Conservation (phyloP, 768 basidiomycete genomes). For the Pleurotus ostreatus region DNA sequence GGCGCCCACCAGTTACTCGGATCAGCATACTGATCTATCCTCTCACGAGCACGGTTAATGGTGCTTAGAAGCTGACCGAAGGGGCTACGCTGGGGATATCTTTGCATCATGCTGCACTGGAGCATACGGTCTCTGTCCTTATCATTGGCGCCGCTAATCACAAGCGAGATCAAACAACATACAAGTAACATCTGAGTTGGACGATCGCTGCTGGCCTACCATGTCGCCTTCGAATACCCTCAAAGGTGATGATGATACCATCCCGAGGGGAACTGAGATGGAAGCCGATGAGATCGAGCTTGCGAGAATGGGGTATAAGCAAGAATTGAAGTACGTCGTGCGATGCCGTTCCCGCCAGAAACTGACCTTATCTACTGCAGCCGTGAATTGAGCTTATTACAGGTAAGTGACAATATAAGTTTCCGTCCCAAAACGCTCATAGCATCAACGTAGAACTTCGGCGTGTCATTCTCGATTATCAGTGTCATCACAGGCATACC, state of each 20-base stretch:
- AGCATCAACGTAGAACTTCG: constrained; percentile 51
- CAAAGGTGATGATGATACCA: constrained; percentile 6
- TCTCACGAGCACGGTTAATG: too few species aligned
- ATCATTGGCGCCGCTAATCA: constrained; percentile 6
- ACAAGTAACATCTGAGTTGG: background rate
- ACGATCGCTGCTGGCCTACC: background rate
- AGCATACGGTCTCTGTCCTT: background rate
- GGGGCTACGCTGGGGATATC: background rate
- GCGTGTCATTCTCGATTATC: constrained; percentile 74
- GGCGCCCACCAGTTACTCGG: too few species aligned
- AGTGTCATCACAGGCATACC: constrained; percentile 71
- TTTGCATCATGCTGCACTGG: background rate
- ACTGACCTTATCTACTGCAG: constrained; percentile 24
- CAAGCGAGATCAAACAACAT: background rate
- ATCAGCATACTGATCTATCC: too few species aligned
- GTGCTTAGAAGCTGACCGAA: background rate
- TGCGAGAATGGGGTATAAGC: constrained; percentile 70
- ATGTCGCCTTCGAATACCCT: constrained; percentile 7
- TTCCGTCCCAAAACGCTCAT: background rate
- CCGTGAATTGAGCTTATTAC: constrained; percentile 59
- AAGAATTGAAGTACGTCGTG: constrained; percentile 53
- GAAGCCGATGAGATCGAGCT: constrained; percentile 57
- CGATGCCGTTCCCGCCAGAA: background rate
- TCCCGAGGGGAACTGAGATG: constrained; percentile 17
- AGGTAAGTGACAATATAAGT: constrained; percentile 30